phyloP scores from a whole-genome alignment of 805 yeast genomes.

The Saccharomyces eubayanus region DNA sequence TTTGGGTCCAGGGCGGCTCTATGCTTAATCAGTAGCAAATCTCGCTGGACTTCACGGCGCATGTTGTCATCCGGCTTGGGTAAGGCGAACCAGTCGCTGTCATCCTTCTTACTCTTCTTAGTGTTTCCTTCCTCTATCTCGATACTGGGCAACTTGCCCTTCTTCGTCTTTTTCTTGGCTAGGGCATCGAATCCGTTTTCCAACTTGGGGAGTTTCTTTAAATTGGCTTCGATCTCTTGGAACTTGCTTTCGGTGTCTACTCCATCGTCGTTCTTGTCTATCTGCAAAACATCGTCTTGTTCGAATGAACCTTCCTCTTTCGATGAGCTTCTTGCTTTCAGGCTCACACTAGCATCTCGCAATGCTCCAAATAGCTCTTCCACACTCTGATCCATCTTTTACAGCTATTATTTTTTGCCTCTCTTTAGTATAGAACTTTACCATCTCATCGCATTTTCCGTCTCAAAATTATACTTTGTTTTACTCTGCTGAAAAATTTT shows the following conservation, averaged over 20 bases:
- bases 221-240: conserved; percentile 21
- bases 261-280: conserved; percentile 11
- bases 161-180: conserved; percentile 1
- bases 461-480: conserved; percentile 4
- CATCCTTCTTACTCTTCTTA: conserved; percentile 1
- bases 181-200: conserved; percentile 25
- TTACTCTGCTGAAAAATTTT: background rate
- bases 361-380: conserved; percentile 16
- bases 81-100: conserved; percentile 73
- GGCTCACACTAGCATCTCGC: conserved; percentile 4
- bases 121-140: background rate
- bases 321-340: background rate
- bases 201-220: conserved; percentile 25
- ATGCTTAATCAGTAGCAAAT: conserved; percentile 68
- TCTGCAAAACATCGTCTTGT: conserved; percentile 7
- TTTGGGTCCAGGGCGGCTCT: conserved; percentile 92
- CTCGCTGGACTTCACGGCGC: conserved; percentile 51
- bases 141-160: background rate
- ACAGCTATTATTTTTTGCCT: background rate
- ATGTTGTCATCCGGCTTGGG: conserved; percentile 70
- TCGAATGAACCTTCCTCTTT: background rate
- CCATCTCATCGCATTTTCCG: conserved; percentile 5
- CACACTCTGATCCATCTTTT: conserved; percentile 3
- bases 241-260: conserved; percentile 19
- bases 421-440: background rate